Evolutionary conservation across 495 filamentous ascomycete species (phyloP).

Genomic region (Xylaria acuta): DNA sequence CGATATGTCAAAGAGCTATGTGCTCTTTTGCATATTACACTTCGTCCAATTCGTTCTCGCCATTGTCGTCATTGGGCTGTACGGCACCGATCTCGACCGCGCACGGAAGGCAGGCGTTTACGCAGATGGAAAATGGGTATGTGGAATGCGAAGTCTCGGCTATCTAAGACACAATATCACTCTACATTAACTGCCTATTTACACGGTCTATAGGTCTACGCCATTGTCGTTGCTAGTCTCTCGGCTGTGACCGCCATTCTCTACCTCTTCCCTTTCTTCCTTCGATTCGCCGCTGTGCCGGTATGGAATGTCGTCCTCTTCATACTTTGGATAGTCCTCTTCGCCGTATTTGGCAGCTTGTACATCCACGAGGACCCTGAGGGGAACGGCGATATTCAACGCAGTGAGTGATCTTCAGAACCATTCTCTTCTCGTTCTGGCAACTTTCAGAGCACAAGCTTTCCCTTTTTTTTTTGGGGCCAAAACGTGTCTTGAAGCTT

Average conservation of each 20-base stretch:
- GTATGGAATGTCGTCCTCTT: conserved; percentile 74
- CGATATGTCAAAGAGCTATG: conserved; percentile 44
- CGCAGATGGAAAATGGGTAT: conserved; percentile 71
- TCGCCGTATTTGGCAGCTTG: conserved; percentile 79
- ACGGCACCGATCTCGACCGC: conserved; percentile 70
- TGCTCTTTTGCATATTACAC: conserved; percentile 62
- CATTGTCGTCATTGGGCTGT: conserved; percentile 77
- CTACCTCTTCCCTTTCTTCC: conserved; percentile 67
- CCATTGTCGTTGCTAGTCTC: conserved; percentile 67
- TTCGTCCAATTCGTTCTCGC: conserved; percentile 76
- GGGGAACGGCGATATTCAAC: conserved; percentile 62
- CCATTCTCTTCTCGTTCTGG: background rate
- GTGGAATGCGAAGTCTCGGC: conserved; percentile 27
- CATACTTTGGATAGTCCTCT: conserved; percentile 78
- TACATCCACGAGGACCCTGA: conserved; percentile 73
- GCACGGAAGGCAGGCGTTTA: conserved; percentile 58
- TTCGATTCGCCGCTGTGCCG: conserved; percentile 61
- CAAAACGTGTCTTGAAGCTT: background rate
- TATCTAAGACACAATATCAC: background rate
- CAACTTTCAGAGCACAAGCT: background rate
- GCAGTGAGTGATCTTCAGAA: conserved; percentile 45
- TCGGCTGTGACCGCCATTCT: conserved; percentile 65
- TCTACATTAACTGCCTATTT: background rate
- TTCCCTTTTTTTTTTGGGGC: background rate
- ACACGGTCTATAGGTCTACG: conserved; percentile 62